These are phyloP conservation scores for Phytophthora lateralis DNA, from an alignment of 352 stramenopile species.

Conservation along the genomic window DNA sequence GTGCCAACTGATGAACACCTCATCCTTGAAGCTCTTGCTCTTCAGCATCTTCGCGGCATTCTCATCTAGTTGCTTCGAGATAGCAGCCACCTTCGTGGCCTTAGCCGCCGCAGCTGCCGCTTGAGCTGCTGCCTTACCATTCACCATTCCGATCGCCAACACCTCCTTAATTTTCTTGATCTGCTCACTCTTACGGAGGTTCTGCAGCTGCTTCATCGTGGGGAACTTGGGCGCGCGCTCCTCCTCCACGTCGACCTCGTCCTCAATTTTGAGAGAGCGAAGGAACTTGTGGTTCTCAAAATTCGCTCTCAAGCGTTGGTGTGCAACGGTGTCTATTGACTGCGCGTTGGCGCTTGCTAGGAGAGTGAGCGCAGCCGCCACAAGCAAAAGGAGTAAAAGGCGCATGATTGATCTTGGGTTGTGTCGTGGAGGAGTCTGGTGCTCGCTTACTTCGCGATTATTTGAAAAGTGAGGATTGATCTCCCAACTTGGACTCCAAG, in stretches of 20 bases:
- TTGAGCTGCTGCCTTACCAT: slow-evolving; percentile 12
- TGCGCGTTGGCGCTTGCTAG: not conserved
- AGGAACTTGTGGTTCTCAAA: not conserved
- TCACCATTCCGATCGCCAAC: slow-evolving; percentile 1
- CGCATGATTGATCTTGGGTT: slow-evolving; percentile 4
- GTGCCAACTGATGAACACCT: slow-evolving; percentile 4
- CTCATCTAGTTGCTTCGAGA: slow-evolving; percentile 12
- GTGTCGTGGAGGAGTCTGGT: not conserved
- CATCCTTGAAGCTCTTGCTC: not conserved
- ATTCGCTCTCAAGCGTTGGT: not conserved
- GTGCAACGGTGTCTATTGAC: not conserved
- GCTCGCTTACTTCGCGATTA: not conserved
- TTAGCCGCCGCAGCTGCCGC: slow-evolving; percentile 2
- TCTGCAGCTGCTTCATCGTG: slow-evolving; percentile 1
- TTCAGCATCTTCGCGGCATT: slow-evolving; percentile 8
- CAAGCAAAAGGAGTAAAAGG: slow-evolving; percentile 3
- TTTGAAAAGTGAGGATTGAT: not conserved
- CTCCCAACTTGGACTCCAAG: too few species aligned
- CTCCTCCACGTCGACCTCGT: not conserved
- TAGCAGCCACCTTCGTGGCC: slow-evolving; percentile 5
- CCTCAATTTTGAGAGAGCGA: not conserved
- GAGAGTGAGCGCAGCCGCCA: not conserved
- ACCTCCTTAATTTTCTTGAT: slow-evolving; percentile 11
- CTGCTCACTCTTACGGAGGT: slow-evolving; percentile 7
- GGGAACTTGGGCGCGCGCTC: slow-evolving; percentile 4